These are phyloP conservation scores for Chenopodium suecicum DNA, from an alignment of 148 eudicot species.

Conservation along the genomic window DNA sequence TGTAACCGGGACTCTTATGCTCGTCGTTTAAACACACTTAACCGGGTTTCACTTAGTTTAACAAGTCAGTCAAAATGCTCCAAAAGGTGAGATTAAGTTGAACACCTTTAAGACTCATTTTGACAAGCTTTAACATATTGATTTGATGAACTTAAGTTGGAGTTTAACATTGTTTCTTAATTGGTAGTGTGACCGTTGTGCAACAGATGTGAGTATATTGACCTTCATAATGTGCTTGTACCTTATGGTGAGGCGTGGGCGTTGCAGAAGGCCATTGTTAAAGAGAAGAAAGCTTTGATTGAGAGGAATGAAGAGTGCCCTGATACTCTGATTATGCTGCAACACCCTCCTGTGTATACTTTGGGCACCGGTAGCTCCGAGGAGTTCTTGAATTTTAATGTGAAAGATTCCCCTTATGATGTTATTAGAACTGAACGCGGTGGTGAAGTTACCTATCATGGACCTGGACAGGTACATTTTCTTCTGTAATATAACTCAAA, in stretches of 20 bases:
- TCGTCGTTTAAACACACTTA: not conserved
- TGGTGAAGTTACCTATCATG: conserved; percentile 99
- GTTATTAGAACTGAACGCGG: conserved; percentile 84
- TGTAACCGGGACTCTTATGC: conserved; percentile 1
- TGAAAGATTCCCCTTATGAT: conserved; percentile 57
- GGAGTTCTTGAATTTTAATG: conserved; percentile 62
- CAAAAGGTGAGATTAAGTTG: conserved; percentile 23
- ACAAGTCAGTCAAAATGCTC: not conserved
- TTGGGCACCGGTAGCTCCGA: conserved; percentile 87
- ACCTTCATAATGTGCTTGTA: conserved; percentile 63
- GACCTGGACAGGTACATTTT: conserved; percentile 86
- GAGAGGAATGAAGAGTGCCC: conserved; percentile 49
- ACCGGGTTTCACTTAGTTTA: not conserved
- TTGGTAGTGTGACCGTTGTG: conserved; percentile 12
- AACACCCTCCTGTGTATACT: conserved; percentile 89
- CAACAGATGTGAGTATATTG: conserved; percentile 64
- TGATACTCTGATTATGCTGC: conserved; percentile 69
- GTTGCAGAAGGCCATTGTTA: conserved; percentile 74
- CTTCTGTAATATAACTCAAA: not conserved
- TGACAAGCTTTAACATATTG: not conserved
- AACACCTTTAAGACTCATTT: not conserved
- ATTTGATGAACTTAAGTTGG: not conserved
- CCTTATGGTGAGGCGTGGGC: conserved; percentile 82
- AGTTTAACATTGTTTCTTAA: not conserved
- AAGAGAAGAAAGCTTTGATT: conserved; percentile 56